These are phyloP conservation scores for Trichoderma erinaceum DNA, from an alignment of 495 filamentous ascomycete genomes.

Conservation along the genomic window DNA sequence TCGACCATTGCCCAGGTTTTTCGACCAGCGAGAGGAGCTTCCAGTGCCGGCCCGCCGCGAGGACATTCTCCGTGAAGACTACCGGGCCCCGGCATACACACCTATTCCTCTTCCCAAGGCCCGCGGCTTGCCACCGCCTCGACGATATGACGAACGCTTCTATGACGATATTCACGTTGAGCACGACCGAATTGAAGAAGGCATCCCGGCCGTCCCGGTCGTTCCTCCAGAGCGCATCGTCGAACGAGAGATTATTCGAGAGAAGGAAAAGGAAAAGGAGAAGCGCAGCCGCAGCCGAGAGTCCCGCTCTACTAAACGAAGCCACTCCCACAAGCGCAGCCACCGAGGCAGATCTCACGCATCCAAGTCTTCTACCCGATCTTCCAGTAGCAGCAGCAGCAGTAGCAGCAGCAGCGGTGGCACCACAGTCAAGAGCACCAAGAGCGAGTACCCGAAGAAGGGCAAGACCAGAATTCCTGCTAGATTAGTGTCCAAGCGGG, in stretches of 20 bases:
- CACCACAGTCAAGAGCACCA: slow-evolving; percentile 32
- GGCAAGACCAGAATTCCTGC: slow-evolving; percentile 83
- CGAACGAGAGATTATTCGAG: slow-evolving; percentile 43
- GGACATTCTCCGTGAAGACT: slow-evolving; percentile 28
- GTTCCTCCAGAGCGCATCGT: slow-evolving; percentile 41
- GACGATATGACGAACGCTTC: slow-evolving; percentile 46
- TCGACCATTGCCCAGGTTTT: slow-evolving; percentile 40
- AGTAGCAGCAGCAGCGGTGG: slow-evolving; percentile 33
- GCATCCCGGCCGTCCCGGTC: slow-evolving; percentile 53
- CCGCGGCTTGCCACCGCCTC: slow-evolving; percentile 37
- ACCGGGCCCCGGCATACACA: slow-evolving; percentile 39
- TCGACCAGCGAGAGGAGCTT: slow-evolving; percentile 42
- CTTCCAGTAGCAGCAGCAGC: slow-evolving; percentile 37
- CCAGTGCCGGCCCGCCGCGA: slow-evolving; percentile 30
- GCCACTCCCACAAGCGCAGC: slow-evolving; percentile 19
- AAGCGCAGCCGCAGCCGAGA: slow-evolving; percentile 27
- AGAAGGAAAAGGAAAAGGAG: slow-evolving; percentile 29
- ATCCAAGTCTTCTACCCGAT: slow-evolving; percentile 40
- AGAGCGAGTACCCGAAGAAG: slow-evolving; percentile 64
- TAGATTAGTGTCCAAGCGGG: slow-evolving; percentile 65
- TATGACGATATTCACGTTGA: slow-evolving; percentile 62
- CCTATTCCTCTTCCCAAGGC: slow-evolving; percentile 43
- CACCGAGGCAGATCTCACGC: slow-evolving; percentile 32
- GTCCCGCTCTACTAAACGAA: slow-evolving; percentile 24
- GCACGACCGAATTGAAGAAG: slow-evolving; percentile 60